A percentile compares a stretch with the other conserved stretches of the same genome.
Evolutionary conservation across 2,329 filamentous ascomycete genomes (phyloP).

Genomic region (Tricladium varicosporioides): DNA sequence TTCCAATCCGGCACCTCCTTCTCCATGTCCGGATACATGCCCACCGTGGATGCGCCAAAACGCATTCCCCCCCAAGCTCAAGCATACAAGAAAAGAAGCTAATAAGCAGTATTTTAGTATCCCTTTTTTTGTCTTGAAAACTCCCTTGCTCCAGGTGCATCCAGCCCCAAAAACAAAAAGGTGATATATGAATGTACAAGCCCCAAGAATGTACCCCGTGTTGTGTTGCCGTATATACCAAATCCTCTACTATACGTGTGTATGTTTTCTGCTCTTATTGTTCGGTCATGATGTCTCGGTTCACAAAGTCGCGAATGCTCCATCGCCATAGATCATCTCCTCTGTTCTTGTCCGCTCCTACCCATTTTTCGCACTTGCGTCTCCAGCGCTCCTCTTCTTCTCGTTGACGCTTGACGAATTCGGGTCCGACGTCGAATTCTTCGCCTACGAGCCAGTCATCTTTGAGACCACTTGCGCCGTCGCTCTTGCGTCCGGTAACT

Average conservation of each 20-base stretch:
- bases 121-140: background rate
- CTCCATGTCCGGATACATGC: background rate
- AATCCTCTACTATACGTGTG: background rate
- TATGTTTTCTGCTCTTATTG: background rate
- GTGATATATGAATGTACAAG: background rate
- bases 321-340: conserved; percentile 71
- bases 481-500: conserved; percentile 52
- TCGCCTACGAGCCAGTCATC: conserved; percentile 88
- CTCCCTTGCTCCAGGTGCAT: background rate
- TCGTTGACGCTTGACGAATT: conserved; percentile 84
- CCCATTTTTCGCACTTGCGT: conserved; percentile 84
- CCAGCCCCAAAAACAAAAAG: background rate
- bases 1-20: background rate
- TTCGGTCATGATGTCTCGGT: conserved; percentile 49
- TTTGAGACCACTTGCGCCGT: conserved; percentile 45
- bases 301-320: conserved; percentile 64
- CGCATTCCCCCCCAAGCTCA: background rate
- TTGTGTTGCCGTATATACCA: background rate
- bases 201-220: background rate
- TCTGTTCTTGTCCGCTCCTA: conserved; percentile 50
- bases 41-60: background rate
- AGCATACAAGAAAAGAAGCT: background rate
- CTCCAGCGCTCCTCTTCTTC: conserved; percentile 93
- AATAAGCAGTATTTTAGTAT: background rate
- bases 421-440: conserved; percentile 95